Conservation (phyloP, 2,329 filamentous ascomycete genomes). For the Talaromyces rugulosus region DNA sequence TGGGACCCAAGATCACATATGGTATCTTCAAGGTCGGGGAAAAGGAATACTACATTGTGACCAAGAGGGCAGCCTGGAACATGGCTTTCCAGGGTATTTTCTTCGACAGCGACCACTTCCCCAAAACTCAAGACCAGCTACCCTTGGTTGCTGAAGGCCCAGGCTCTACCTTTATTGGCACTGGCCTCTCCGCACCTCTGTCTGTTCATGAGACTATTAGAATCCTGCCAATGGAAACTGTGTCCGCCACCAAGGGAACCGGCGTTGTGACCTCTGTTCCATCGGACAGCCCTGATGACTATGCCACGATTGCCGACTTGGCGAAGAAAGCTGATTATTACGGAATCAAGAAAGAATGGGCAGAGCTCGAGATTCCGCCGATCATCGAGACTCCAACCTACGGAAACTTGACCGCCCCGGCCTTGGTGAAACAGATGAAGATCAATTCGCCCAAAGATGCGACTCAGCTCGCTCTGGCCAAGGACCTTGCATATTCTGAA, state of each 20-base stretch:
- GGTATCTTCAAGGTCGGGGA: conserved; percentile 77
- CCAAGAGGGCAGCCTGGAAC: conserved; percentile 79
- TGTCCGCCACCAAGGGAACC: conserved; percentile 89
- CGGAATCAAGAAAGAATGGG: conserved; percentile 95
- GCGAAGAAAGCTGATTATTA: conserved; percentile 96
- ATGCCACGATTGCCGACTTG: conserved; percentile 79
- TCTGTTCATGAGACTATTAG: conserved; percentile 79
- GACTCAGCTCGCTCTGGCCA: conserved; percentile 85
- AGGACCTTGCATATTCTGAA: conserved; percentile 95
- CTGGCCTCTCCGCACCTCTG: conserved; percentile 83
- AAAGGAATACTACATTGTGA: conserved; percentile 79
- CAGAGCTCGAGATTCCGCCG: conserved; percentile 79
- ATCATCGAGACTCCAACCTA: conserved; percentile 87
- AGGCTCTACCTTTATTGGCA: conserved; percentile 79
- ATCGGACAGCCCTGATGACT: conserved; percentile 94
- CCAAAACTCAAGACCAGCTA: conserved; percentile 63
- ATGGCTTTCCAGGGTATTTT: conserved; percentile 94
- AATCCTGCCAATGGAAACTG: conserved; percentile 91
- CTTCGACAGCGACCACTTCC: conserved; percentile 48
- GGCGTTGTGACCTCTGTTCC: conserved; percentile 95
- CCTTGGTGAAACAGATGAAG: conserved; percentile 86
- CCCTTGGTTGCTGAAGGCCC: conserved; percentile 70
- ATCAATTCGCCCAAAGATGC: conserved; percentile 95
- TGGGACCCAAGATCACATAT: conserved; percentile 84
- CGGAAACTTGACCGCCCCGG: conserved; percentile 76